phyloP scores from a whole-genome alignment of 768 basidiomycete species.

The Amanita polypyramis region DNA sequence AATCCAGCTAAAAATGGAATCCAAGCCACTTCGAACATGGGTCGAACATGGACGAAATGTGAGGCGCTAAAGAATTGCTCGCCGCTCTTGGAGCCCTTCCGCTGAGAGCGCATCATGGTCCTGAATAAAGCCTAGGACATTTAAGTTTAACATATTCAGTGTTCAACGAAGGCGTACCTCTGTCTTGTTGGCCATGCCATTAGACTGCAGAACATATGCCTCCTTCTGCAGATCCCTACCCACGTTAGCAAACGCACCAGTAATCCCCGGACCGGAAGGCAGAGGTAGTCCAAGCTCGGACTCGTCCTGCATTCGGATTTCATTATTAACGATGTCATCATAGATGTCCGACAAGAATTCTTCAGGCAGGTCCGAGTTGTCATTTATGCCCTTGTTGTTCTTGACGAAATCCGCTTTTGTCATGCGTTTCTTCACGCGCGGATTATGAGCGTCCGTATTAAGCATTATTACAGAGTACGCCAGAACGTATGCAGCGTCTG shows the following conservation, averaged over 20 bases:
- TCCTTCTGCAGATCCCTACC: slow-evolving; percentile 94
- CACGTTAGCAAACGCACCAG: slow-evolving; percentile 76
- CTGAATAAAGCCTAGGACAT: slow-evolving; percentile 69
- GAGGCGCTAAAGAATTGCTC: slow-evolving; percentile 97
- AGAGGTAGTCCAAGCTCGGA: slow-evolving; percentile 49
- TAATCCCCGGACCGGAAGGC: slow-evolving; percentile 57
- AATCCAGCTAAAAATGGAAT: slow-evolving; percentile 95
- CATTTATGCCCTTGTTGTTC: slow-evolving; percentile 97
- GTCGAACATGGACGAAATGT: slow-evolving; percentile 90
- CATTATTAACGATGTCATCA: slow-evolving; percentile 85
- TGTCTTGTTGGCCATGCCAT: slow-evolving; percentile 93
- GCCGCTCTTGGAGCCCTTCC: slow-evolving; percentile 63
- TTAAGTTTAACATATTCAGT: slow-evolving; percentile 7
- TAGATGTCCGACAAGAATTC: slow-evolving; percentile 70
- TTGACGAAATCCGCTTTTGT: slow-evolving; percentile 83
- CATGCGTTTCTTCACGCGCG: slow-evolving; percentile 92
- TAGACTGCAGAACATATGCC: slow-evolving; percentile 90
- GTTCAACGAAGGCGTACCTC: slow-evolving; percentile 42
- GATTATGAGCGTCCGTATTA: slow-evolving; percentile 96
- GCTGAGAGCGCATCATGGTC: slow-evolving; percentile 85
- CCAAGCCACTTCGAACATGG: slow-evolving; percentile 99
- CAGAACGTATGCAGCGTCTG: slow-evolving; percentile 89
- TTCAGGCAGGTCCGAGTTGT: slow-evolving; percentile 79
- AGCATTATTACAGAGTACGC: slow-evolving; percentile 94
- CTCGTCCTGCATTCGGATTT: slow-evolving; percentile 99